Percentiles rank a stretch among this genome's conserved stretches.
phyloP scores from a whole-genome alignment of 2,329 filamentous ascomycete genomes.

The Scolecobasidium constrictum region DNA sequence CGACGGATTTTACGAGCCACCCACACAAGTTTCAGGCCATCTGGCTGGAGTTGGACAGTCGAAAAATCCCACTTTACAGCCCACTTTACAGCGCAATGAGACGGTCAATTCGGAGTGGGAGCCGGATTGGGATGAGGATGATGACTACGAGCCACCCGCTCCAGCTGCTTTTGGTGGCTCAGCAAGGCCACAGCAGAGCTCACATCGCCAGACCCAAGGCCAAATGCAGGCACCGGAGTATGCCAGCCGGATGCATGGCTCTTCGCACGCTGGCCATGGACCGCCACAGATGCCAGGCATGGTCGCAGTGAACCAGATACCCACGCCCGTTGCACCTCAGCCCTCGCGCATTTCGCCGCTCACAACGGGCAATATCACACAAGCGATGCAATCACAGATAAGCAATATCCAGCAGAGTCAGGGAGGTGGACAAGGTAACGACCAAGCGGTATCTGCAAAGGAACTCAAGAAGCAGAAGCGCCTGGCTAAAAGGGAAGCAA shows the following conservation, averaged over 20 bases:
- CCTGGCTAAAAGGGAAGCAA: conserved; percentile 1
- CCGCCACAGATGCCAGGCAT: not conserved
- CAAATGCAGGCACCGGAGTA: not conserved
- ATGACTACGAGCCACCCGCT: conserved; percentile 22
- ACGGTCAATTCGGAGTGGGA: conserved; percentile 7
- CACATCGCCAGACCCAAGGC: not conserved
- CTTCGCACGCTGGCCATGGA: too few species aligned
- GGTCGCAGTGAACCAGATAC: conserved; percentile 62
- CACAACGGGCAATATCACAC: conserved; percentile 20
- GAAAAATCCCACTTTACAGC: not conserved
- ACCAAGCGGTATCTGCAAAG: not conserved
- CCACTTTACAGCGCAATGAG: not conserved
- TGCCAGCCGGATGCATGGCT: not conserved
- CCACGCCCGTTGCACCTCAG: conserved; percentile 63
- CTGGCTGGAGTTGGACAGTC: not conserved
- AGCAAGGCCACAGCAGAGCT: not conserved
- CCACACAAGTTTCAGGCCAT: conserved; percentile 4
- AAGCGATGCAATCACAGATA: not conserved
- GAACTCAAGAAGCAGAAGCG: not conserved
- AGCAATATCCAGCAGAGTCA: not conserved
- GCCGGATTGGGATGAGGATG: conserved; percentile 14
- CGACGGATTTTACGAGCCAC: conserved; percentile 6
- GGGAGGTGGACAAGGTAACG: not conserved
- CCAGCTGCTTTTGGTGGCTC: conserved; percentile 5
- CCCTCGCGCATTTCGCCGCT: conserved; percentile 57